phyloP scores from a whole-genome alignment of 2,329 filamentous ascomycete genomes.

The Cryphonectria carpinicola region DNA sequence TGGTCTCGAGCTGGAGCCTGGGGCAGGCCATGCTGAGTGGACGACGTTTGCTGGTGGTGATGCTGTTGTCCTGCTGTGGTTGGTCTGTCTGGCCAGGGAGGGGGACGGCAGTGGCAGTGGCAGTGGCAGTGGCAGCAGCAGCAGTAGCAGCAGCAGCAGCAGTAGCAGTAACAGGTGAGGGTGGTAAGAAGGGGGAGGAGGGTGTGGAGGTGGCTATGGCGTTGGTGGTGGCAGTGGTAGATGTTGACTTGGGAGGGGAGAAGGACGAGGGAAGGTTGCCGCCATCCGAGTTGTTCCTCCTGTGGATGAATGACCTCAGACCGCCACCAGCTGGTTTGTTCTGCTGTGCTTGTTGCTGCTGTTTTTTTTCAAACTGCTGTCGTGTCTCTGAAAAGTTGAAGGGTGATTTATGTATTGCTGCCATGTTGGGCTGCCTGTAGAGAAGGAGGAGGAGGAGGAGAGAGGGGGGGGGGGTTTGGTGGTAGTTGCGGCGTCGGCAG shows the following conservation, averaged over 20 bases:
- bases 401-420: slow-evolving; percentile 26
- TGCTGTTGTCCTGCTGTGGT: slow-evolving; percentile 5
- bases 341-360: slow-evolving; percentile 4
- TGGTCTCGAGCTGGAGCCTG: slow-evolving; percentile 20
- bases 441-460: not conserved
- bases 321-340: slow-evolving; percentile 21
- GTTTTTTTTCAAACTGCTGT: slow-evolving; percentile 25
- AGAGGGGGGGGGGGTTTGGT: not conserved
- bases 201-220: slow-evolving; percentile 11
- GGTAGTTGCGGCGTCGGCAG: too few relatives aligned
- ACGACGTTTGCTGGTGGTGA: slow-evolving; percentile 2
- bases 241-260: slow-evolving; percentile 10
- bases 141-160: not conserved
- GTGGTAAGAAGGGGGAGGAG: slow-evolving; percentile 5
- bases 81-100: not conserved
- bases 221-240: not conserved
- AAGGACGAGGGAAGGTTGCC: slow-evolving; percentile 21
- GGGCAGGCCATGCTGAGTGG: slow-evolving; percentile 23
- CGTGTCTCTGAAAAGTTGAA: slow-evolving; percentile 29
- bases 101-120: too few relatives aligned
- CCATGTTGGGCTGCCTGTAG: slow-evolving; percentile 23
- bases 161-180: not conserved
- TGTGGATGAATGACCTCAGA: slow-evolving; percentile 26
- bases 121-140: too few relatives aligned
- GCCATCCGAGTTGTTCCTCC: slow-evolving; percentile 27